Conservation (phyloP, 2,329 filamentous ascomycete genomes). For the Clarireedia homoeocarpa region DNA sequence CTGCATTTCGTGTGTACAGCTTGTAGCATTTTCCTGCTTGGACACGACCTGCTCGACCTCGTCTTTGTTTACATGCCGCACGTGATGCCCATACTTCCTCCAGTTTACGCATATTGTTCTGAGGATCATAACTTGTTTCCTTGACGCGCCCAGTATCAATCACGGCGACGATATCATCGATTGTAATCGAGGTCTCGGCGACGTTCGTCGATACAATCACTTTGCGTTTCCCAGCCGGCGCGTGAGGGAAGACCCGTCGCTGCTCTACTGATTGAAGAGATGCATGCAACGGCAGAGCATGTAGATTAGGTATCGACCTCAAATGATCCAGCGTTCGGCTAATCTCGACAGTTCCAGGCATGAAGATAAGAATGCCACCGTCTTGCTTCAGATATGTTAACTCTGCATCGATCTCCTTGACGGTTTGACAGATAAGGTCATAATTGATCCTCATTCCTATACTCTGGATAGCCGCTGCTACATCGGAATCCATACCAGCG, state of each 20-base stretch:
- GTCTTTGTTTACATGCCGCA: slow-evolving; percentile 88
- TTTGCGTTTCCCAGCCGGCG: slow-evolving; percentile 78
- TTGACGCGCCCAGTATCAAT: slow-evolving; percentile 95
- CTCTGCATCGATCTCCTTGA: slow-evolving; percentile 72
- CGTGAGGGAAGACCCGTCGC: slow-evolving; percentile 69
- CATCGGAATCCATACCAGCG: slow-evolving; percentile 42
- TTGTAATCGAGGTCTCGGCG: slow-evolving; percentile 96
- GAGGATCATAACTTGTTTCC: slow-evolving; percentile 87
- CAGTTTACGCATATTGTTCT: slow-evolving; percentile 88
- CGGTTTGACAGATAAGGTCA: slow-evolving; percentile 70
- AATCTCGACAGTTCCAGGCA: slow-evolving; percentile 89
- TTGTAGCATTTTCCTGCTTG: slow-evolving; percentile 91
- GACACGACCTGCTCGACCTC: slow-evolving; percentile 89
- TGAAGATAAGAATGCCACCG: slow-evolving; percentile 90
- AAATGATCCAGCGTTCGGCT: slow-evolving; percentile 68
- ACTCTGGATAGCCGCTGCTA: slow-evolving; percentile 64
- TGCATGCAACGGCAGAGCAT: slow-evolving; percentile 84
- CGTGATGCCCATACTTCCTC: slow-evolving; percentile 93
- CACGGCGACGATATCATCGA: slow-evolving; percentile 92
- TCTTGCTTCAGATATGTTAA: slow-evolving; percentile 56
- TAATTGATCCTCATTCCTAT: slow-evolving; percentile 87
- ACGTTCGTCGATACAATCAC: slow-evolving; percentile 94
- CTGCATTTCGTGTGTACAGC: slow-evolving; percentile 80
- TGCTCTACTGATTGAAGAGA: slow-evolving; percentile 86
- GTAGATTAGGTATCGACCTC: slow-evolving; percentile 54